Evolutionary conservation across 257 asterid genomes (phyloP).

Genomic region (Parsonsia alboflavescens): DNA sequence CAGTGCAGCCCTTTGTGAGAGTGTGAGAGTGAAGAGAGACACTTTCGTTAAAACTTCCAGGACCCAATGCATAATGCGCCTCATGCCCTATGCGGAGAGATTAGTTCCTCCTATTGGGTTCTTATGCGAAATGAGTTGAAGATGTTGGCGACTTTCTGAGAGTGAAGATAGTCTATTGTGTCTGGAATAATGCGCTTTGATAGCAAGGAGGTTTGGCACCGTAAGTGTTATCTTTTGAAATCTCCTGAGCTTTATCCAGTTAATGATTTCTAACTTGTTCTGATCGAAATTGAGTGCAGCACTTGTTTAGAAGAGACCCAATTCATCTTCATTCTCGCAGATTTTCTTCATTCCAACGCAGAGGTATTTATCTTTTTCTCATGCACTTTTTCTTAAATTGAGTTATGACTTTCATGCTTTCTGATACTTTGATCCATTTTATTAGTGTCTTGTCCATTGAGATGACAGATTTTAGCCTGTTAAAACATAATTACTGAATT

Average conservation of each 20-base stretch:
- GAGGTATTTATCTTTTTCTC: conserved; percentile 24
- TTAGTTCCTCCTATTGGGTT: no score
- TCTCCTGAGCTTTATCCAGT: background rate
- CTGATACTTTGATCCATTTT: background rate
- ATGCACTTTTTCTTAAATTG: background rate
- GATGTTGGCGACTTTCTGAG: no score
- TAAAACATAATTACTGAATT: no score
- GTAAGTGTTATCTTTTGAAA: conserved; percentile 25
- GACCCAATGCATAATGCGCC: no score
- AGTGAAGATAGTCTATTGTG: background rate
- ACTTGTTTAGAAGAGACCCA: conserved; percentile 42
- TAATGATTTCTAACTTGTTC: background rate
- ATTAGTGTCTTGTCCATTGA: no score
- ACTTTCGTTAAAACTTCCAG: no score
- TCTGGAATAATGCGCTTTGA: conserved; percentile 31
- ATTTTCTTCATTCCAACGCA: conserved; percentile 40
- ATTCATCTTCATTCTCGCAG: conserved; percentile 39
- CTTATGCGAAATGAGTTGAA: no score
- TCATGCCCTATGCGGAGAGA: no score
- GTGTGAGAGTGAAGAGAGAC: no score
- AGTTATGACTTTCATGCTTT: background rate
- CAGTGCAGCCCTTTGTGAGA: no score
- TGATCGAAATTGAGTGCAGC: conserved; percentile 34
- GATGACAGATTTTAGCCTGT: background rate
- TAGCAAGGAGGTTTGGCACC: conserved; percentile 31